phyloP scores from a whole-genome alignment of 2,329 filamentous ascomycete genomes.

The Onygenales sp. region DNA sequence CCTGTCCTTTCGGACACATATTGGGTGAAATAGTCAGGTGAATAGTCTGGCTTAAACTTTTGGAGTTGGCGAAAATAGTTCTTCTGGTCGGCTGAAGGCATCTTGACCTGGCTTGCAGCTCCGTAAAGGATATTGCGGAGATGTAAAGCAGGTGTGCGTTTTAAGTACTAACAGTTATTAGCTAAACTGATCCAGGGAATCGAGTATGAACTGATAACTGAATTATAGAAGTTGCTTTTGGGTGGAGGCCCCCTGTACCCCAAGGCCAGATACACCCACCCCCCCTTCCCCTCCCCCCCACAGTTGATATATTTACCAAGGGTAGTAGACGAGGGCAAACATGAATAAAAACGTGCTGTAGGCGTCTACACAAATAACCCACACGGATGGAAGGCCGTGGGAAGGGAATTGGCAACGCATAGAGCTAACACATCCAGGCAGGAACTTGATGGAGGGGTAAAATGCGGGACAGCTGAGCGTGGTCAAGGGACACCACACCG shows the following conservation, averaged over 20 bases:
- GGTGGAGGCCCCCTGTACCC: too few species aligned
- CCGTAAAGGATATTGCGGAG: not conserved
- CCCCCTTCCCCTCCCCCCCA: too few species aligned
- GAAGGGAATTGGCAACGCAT: too few species aligned
- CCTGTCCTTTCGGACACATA: constrained; percentile 94
- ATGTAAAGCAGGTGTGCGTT: not conserved
- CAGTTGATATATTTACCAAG: too few species aligned
- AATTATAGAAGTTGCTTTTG: too few species aligned
- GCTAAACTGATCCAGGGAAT: not conserved
- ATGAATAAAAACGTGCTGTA: too few species aligned
- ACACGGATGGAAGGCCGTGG: too few species aligned
- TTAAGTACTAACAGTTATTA: not conserved
- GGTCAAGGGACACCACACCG: not conserved
- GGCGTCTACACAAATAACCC: too few species aligned
- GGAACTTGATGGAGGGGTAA: not conserved
- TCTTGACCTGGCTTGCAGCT: constrained; percentile 26
- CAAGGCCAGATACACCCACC: too few species aligned
- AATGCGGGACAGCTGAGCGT: not conserved
- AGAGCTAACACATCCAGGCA: too few species aligned
- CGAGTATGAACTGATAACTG: too few species aligned
- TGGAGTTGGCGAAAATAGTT: constrained; percentile 72
- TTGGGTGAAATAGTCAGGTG: constrained; percentile 77
- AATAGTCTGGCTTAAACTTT: constrained; percentile 81
- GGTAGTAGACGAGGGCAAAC: too few species aligned
- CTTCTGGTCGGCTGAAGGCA: constrained; percentile 44